A percentile compares a stretch with the other conserved stretches of the same genome.
These are phyloP conservation scores for Dactylellina sp. DNA, from an alignment of 2,329 filamentous ascomycete genomes.

Conservation along the genomic window DNA sequence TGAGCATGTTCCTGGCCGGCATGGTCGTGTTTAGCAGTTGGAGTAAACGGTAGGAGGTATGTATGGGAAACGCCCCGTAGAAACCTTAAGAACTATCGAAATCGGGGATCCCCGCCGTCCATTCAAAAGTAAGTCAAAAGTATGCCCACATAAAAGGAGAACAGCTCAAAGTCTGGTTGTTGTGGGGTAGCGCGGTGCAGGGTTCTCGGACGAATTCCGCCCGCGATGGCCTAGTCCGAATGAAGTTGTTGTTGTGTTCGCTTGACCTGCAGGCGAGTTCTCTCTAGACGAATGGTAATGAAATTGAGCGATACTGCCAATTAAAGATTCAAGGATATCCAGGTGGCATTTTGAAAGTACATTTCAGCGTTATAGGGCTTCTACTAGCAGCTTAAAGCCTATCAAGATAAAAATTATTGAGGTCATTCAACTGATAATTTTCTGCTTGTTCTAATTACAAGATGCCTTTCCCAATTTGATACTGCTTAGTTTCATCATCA, in stretches of 20 bases:
- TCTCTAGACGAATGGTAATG: no score
- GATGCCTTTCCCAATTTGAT: constrained; percentile 1
- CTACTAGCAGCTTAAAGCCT: no score
- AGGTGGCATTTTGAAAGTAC: no score
- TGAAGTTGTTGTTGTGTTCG: no score
- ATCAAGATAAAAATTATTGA: no score
- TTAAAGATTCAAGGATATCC: no score
- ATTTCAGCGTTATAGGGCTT: no score
- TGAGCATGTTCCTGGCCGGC: constrained; percentile 3
- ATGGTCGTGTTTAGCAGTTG: not conserved
- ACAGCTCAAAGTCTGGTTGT: not conserved
- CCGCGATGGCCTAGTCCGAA: constrained; percentile 14
- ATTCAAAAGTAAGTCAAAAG: not conserved
- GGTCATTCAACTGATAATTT: no score
- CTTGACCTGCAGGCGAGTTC: no score
- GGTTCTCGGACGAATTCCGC: constrained; percentile 4
- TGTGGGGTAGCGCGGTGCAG: constrained; percentile 20
- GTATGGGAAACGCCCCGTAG: not conserved
- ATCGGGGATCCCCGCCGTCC: not conserved
- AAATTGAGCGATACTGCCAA: no score
- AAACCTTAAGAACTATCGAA: not conserved
- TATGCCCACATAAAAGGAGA: not conserved
- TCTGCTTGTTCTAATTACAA: no score
- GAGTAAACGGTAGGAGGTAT: not conserved
- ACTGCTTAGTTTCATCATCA: not conserved